Evolutionary conservation across 768 basidiomycete species (phyloP).

Genomic region (Lyophyllum shimeji): DNA sequence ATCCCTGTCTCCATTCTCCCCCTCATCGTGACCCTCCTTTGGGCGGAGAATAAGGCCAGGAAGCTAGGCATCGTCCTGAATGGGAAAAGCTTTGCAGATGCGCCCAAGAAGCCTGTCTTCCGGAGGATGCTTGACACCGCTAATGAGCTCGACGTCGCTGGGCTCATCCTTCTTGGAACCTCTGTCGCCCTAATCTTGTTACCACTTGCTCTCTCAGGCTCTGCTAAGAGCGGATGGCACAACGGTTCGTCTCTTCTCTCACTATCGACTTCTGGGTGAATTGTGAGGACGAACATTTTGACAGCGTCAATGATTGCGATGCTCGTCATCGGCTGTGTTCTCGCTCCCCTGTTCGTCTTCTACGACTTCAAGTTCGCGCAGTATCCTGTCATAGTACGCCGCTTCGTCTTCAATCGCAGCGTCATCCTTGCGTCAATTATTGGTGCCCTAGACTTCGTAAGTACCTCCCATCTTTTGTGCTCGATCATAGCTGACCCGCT

Average conservation of each 20-base stretch:
- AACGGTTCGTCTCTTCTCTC: constrained; percentile 36
- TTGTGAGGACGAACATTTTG: background rate
- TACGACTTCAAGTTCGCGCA: constrained; percentile 54
- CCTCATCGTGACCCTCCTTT: constrained; percentile 52
- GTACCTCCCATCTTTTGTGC: constrained; percentile 8
- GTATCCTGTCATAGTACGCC: constrained; percentile 58
- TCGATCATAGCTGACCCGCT: background rate
- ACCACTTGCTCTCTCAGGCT: constrained; percentile 49
- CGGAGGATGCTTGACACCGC: constrained; percentile 23
- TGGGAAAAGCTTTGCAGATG: background rate
- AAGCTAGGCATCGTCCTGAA: constrained; percentile 27
- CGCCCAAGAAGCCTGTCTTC: constrained; percentile 10
- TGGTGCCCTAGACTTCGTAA: constrained; percentile 64
- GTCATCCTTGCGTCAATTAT: constrained; percentile 60
- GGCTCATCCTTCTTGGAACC: constrained; percentile 49
- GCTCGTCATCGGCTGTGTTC: constrained; percentile 44
- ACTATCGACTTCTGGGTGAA: background rate
- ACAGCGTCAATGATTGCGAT: constrained; percentile 52
- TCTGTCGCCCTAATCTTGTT: constrained; percentile 52
- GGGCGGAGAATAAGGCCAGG: constrained; percentile 51
- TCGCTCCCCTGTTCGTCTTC: constrained; percentile 41
- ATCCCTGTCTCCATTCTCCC: constrained; percentile 50
- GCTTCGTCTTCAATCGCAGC: constrained; percentile 58
- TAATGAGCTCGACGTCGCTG: constrained; percentile 45
- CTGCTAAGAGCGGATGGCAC: constrained; percentile 40